phyloP scores from a whole-genome alignment of 768 basidiomycete genomes.

The Tylopilus intermedius region DNA sequence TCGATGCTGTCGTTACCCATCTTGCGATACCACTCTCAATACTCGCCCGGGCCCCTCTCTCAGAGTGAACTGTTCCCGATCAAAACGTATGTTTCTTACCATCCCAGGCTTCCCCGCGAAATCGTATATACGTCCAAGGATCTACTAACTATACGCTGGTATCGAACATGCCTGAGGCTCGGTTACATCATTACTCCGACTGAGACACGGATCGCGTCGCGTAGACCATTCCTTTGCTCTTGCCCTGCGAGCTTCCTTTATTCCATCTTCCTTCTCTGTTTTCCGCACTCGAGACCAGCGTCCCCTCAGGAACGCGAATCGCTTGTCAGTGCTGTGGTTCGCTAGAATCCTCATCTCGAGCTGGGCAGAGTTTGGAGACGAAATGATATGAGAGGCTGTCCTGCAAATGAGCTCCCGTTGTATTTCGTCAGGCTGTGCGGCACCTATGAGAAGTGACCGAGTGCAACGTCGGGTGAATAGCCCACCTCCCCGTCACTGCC shows the following conservation, averaged over 20 bases:
- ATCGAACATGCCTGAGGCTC: background rate
- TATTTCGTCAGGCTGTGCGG: conserved; percentile 52
- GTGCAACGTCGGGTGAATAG: background rate
- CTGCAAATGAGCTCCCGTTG: conserved; percentile 66
- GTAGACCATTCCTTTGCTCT: conserved; percentile 57
- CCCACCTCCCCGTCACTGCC: conserved; percentile 69
- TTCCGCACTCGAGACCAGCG: conserved; percentile 68
- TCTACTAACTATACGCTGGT: too few relatives aligned
- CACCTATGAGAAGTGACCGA: conserved; percentile 8
- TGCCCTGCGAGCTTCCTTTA: conserved; percentile 44
- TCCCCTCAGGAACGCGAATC: conserved; percentile 80
- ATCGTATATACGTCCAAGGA: too few relatives aligned
- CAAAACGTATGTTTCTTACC: conserved; percentile 1
- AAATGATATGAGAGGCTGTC: conserved; percentile 63
- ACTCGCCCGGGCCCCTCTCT: too few relatives aligned
- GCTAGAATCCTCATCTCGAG: conserved; percentile 87
- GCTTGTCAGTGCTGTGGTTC: conserved; percentile 71
- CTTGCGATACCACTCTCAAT: too few relatives aligned
- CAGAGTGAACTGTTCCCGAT: background rate
- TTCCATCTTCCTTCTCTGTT: conserved; percentile 41
- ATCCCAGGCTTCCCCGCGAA: too few relatives aligned
- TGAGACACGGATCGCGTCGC: conserved; percentile 25
- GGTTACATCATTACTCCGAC: background rate
- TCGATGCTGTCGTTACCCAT: background rate
- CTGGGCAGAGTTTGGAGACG: conserved; percentile 73